Percentiles rank a stretch among this genome's conserved stretches.
phyloP scores from a whole-genome alignment of 371 early-diverging fungal genomes.

The Coemansia sp. region DNA sequence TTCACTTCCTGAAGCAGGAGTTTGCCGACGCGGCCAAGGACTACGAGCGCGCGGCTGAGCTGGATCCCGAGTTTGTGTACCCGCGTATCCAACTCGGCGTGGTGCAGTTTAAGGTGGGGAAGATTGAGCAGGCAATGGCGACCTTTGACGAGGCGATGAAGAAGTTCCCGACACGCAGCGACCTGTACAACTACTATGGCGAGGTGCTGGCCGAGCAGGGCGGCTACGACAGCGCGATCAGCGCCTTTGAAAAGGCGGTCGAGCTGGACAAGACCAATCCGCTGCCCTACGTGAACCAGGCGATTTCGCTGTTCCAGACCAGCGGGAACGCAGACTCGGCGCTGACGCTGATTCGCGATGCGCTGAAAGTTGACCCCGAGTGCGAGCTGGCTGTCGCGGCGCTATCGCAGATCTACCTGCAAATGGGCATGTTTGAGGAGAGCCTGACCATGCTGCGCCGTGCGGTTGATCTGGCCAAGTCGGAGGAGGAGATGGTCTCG shows the following conservation, averaged over 20 bases:
- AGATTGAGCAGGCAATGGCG: slow-evolving; percentile 65
- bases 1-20: slow-evolving; percentile 73
- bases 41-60: slow-evolving; percentile 76
- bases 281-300: slow-evolving; percentile 95
- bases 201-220: slow-evolving; percentile 91
- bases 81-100: slow-evolving; percentile 94
- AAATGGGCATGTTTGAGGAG: slow-evolving; percentile 81
- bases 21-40: slow-evolving; percentile 79
- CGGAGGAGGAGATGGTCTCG: slow-evolving; percentile 86
- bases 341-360: slow-evolving; percentile 75
- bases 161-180: slow-evolving; percentile 79
- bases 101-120: slow-evolving; percentile 89
- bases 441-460: slow-evolving; percentile 81
- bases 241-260: slow-evolving; percentile 90
- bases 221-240: slow-evolving; percentile 82
- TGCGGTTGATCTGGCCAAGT: slow-evolving; percentile 82
- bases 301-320: slow-evolving; percentile 83
- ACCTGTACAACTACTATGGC: slow-evolving; percentile 95
- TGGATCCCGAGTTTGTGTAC: slow-evolving; percentile 83
- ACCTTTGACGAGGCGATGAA: slow-evolving; percentile 79
- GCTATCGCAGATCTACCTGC: slow-evolving; percentile 83
- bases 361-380: slow-evolving; percentile 86
- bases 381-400: slow-evolving; percentile 95
- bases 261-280: slow-evolving; percentile 83
- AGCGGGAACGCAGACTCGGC: slow-evolving; percentile 72